Evolutionary conservation across 495 filamentous ascomycete species (phyloP), one percentile per base, ranked within the genome.

Genomic region (Extremus antarcticus): DNA sequence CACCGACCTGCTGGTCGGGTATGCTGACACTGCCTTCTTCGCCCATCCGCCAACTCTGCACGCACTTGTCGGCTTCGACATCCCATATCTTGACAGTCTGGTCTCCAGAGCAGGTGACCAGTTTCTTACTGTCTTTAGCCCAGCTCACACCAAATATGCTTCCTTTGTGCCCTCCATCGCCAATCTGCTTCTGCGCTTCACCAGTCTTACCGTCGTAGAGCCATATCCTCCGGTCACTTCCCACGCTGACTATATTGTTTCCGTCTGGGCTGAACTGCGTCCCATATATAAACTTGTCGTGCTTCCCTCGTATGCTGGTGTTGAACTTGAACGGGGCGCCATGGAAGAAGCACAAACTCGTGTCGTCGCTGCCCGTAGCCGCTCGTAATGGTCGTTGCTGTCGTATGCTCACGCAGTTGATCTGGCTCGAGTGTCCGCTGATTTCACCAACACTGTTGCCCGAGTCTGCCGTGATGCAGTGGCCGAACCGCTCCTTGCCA

Each of bases 371-470:
- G 2, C 84, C 94, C 13, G 94, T 94, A 15, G 86, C 90, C 19
- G 94, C 94, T 49, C 91, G 80, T 57, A 96, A 71, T 21, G 92
- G 94, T 22, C 92, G 76, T 70, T 92, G 84, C 67, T 90, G 88
- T 50, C 87, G 83, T 65, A 98, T 86, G 23, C 88, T 86, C 9
- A 98, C 90, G 4, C 82, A 77, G 66, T 98, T 98, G 72, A 97
- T 87, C 61, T 84, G 80, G 59, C 86, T 83, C 53, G 86, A 88
- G 70, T 98, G 92, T 10, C 92, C 92, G 43, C 79, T 82, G 24
- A 98, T 86, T 70, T 95, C 90, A 45, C 92, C 92, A 11, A 98
- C 92, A 25, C 82, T 88, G 72, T 96, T 97, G 58, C 94, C 92
- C 65, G 85, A 90, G 65, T 97, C 94, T 64, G 88, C 91, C 7